Percentiles rank a stretch among this genome's conserved stretches.
phyloP scores from a whole-genome alignment of 2,329 filamentous ascomycete species.

The Daldinia sp. region DNA sequence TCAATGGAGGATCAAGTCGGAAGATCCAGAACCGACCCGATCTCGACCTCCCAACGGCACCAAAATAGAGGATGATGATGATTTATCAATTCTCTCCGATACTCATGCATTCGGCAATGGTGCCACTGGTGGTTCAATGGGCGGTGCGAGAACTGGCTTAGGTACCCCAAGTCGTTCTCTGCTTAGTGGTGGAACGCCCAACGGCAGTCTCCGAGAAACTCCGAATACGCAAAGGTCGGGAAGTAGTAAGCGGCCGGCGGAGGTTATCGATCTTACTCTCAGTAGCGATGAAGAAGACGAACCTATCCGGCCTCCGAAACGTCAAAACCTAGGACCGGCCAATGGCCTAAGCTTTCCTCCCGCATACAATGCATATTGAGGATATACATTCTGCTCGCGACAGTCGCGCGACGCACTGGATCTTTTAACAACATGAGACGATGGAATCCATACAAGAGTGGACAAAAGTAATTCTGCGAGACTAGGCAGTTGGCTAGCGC shows the following conservation, averaged over 20 bases:
- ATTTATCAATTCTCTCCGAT: slow-evolving; percentile 62
- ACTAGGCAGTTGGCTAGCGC: neutral
- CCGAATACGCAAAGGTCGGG: slow-evolving; percentile 54
- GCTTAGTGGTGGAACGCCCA: slow-evolving; percentile 39
- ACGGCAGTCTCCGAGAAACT: slow-evolving; percentile 47
- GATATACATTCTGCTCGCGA: neutral
- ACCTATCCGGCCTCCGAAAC: slow-evolving; percentile 61
- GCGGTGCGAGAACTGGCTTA: slow-evolving; percentile 33
- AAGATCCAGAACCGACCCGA: slow-evolving; percentile 50
- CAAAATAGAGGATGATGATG: slow-evolving; percentile 62
- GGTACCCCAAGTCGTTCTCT: slow-evolving; percentile 44
- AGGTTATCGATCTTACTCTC: slow-evolving; percentile 71
- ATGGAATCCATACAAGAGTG: slow-evolving; percentile 8
- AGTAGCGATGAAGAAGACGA: slow-evolving; percentile 67
- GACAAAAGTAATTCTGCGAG: neutral
- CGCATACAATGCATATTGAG: slow-evolving; percentile 26
- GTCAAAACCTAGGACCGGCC: slow-evolving; percentile 52
- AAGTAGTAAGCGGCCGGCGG: slow-evolving; percentile 54
- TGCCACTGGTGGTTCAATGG: slow-evolving; percentile 53
- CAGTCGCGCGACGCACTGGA: neutral
- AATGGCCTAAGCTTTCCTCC: slow-evolving; percentile 27
- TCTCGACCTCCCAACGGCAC: slow-evolving; percentile 44
- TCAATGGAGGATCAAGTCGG: slow-evolving; percentile 70
- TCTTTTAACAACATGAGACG: neutral
- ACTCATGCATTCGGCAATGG: slow-evolving; percentile 54